Evolutionary conservation across 805 yeast species (phyloP).

Genomic region (Cyberlindnera saturnus): DNA sequence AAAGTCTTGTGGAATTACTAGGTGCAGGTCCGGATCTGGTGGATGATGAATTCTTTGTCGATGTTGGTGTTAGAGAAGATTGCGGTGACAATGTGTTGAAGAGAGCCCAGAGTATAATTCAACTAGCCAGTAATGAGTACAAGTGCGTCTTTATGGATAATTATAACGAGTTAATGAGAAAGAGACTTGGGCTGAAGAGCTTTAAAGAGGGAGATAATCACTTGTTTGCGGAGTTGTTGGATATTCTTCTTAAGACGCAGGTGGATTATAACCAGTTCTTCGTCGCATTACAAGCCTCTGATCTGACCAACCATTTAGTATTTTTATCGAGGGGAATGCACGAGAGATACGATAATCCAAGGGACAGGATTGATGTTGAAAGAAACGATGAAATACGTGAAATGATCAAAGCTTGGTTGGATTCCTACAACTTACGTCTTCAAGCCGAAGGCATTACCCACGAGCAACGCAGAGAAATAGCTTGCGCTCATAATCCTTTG

Average conservation of each 20-base stretch:
- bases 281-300: slow-evolving; percentile 47
- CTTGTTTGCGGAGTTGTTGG: slow-evolving; percentile 36
- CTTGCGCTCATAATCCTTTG: slow-evolving; percentile 58
- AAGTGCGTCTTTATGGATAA: slow-evolving; percentile 53
- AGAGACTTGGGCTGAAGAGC: slow-evolving; percentile 60
- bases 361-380: slow-evolving; percentile 29
- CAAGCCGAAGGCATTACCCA: slow-evolving; percentile 29
- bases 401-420: slow-evolving; percentile 46
- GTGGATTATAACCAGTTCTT: slow-evolving; percentile 82
- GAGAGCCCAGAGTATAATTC: slow-evolving; percentile 63
- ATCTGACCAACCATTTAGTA: slow-evolving; percentile 27
- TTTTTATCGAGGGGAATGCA: slow-evolving; percentile 24
- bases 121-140: slow-evolving; percentile 57
- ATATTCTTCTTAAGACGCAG: slow-evolving; percentile 51
- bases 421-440: slow-evolving; percentile 39
- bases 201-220: slow-evolving; percentile 35
- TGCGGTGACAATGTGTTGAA: slow-evolving; percentile 40
- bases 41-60: slow-evolving; percentile 34
- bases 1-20: slow-evolving; percentile 71
- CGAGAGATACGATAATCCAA: slow-evolving; percentile 17
- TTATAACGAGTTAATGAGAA: slow-evolving; percentile 51
- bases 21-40: slow-evolving; percentile 61
- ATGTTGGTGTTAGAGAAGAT: slow-evolving; percentile 40
- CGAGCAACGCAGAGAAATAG: slow-evolving; percentile 36
- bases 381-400: slow-evolving; percentile 35